Conservation (phyloP, 306 rosid species). For the Geum urbanum region DNA sequence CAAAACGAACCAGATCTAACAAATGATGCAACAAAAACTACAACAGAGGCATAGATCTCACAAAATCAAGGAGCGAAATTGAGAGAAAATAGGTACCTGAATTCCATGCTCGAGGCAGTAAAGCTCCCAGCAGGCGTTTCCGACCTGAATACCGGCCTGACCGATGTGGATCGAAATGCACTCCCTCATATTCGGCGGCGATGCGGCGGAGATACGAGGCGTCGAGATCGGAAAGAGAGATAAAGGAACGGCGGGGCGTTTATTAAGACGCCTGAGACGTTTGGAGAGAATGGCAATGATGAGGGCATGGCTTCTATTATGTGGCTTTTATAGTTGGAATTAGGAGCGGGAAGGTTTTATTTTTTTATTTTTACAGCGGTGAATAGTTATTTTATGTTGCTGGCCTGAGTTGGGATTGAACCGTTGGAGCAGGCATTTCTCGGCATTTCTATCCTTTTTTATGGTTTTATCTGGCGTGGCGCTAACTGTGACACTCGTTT, state of each 20-base stretch:
- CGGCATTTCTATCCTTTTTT: background rate
- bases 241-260: conserved; percentile 31
- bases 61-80: background rate
- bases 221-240: background rate
- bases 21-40: background rate
- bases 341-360: conserved; percentile 11
- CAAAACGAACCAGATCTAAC: background rate
- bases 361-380: background rate
- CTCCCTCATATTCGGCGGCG: conserved; percentile 42
- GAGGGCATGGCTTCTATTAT: background rate
- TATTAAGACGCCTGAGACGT: conserved; percentile 50
- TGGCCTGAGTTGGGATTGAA: background rate
- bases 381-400: background rate
- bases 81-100: conserved; percentile 32
- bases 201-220: background rate
- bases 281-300: background rate
- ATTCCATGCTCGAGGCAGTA: conserved; percentile 66
- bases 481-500: background rate
- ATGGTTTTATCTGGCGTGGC: background rate
- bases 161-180: conserved; percentile 67
- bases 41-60: background rate
- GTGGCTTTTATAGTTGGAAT: conserved; percentile 13
- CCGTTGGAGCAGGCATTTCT: background rate
- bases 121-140: conserved; percentile 69
- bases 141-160: conserved; percentile 66